A percentile compares a stretch with the other conserved stretches of the same genome.
These are phyloP conservation scores for Melampsora americana DNA, from an alignment of 1,284 basidiomycete genomes.

Conservation along the genomic window DNA sequence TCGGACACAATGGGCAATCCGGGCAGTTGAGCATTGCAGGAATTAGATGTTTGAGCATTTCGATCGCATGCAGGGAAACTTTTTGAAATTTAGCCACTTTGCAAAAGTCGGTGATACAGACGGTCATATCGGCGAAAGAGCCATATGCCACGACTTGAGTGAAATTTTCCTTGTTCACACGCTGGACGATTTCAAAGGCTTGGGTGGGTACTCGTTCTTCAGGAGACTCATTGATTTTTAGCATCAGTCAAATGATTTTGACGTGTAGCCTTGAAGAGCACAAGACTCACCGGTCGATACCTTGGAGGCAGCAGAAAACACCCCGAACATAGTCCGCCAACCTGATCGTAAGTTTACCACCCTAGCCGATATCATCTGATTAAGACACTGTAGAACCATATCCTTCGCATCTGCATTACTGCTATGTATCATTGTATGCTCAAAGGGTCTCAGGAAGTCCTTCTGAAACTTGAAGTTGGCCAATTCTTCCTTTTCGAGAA, in stretches of 20 bases:
- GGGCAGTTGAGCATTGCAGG: slow-evolving; percentile 83
- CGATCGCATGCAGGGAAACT: slow-evolving; percentile 91
- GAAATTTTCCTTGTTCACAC: slow-evolving; percentile 87
- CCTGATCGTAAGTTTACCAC: slow-evolving; percentile 95
- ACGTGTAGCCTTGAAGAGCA: not conserved
- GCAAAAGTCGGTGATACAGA: slow-evolving; percentile 98
- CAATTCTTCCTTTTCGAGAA: slow-evolving; percentile 96
- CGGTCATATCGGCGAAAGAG: slow-evolving; percentile 90
- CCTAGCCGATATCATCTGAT: slow-evolving; percentile 97
- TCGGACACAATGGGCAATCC: slow-evolving; percentile 66
- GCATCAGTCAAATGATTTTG: not conserved
- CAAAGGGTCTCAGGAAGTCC: slow-evolving; percentile 96
- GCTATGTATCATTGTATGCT: slow-evolving; percentile 96
- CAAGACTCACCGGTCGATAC: slow-evolving; percentile 73
- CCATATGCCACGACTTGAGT: slow-evolving; percentile 83
- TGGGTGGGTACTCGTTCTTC: slow-evolving; percentile 85
- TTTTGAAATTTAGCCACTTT: slow-evolving; percentile 99
- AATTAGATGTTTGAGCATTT: slow-evolving; percentile 87
- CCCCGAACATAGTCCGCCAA: slow-evolving; percentile 98
- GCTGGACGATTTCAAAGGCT: slow-evolving; percentile 92
- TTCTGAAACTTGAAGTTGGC: slow-evolving; percentile 99
- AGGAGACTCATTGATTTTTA: not conserved
- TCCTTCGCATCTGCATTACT: slow-evolving; percentile 91
- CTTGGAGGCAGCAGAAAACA: slow-evolving; percentile 91
- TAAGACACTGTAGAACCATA: slow-evolving; percentile 96